A percentile compares a stretch with the other conserved stretches of the same genome.
phyloP scores from a whole-genome alignment of 2,329 filamentous ascomycete species.

The Claviceps arundinis region DNA sequence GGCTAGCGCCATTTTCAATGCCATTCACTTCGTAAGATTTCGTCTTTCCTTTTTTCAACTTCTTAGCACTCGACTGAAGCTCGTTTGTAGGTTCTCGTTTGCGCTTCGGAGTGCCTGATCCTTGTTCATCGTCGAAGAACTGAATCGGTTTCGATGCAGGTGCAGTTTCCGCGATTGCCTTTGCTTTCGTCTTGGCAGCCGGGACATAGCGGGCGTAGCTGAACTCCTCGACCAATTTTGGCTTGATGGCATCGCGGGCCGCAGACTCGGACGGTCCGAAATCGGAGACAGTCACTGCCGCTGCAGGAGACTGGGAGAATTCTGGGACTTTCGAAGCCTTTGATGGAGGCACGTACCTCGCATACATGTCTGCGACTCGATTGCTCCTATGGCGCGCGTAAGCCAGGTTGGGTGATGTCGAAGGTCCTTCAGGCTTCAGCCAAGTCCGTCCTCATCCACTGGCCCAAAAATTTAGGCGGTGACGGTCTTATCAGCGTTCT shows the following conservation, averaged over 20 bases:
- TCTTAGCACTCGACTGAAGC: slow-evolving; percentile 20
- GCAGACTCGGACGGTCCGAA: slow-evolving; percentile 1
- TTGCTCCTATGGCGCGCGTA: not conserved
- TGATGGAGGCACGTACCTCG: slow-evolving; percentile 27
- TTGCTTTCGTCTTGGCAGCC: slow-evolving; percentile 11
- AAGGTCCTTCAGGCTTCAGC: not conserved
- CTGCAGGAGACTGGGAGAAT: slow-evolving; percentile 2
- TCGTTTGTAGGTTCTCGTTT: slow-evolving; percentile 22
- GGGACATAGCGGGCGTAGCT: slow-evolving; percentile 31
- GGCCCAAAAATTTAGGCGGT: slow-evolving; percentile 22
- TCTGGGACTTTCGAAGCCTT: slow-evolving; percentile 11
- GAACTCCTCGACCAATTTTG: slow-evolving; percentile 11
- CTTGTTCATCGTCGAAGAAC: slow-evolving; percentile 18
- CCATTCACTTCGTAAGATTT: slow-evolving; percentile 5
- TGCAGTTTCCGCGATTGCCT: slow-evolving; percentile 3
- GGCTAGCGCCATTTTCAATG: slow-evolving; percentile 7
- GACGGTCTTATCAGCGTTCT: slow-evolving; percentile 23
- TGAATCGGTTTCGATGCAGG: slow-evolving; percentile 8
- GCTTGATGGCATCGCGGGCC: not conserved
- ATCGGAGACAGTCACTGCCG: slow-evolving; percentile 2
- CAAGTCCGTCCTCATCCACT: not conserved
- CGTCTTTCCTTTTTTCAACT: slow-evolving; percentile 14
- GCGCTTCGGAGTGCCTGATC: slow-evolving; percentile 17
- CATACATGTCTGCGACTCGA: slow-evolving; percentile 22
- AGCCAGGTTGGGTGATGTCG: not conserved